Percentiles rank a stretch among this genome's conserved stretches.
phyloP scores from a whole-genome alignment of 2,329 filamentous ascomycete genomes.

The Alternaria metachromatica region DNA sequence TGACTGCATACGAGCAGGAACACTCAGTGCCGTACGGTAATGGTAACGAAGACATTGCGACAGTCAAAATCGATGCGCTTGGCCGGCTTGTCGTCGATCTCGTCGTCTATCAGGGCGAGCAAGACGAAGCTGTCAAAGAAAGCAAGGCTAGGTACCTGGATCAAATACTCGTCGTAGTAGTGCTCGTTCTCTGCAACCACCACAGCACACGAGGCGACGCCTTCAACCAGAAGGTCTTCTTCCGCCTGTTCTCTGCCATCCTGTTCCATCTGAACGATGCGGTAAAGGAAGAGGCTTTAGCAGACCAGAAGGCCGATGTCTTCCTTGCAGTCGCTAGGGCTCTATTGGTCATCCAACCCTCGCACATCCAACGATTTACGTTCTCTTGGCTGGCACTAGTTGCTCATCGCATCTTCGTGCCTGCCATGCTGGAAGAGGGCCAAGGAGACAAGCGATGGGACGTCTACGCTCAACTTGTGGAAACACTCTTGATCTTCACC shows the following conservation, averaged over 20 bases:
- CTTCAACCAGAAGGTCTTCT: slow-evolving; percentile 90
- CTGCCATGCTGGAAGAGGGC: slow-evolving; percentile 73
- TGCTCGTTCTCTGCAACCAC: slow-evolving; percentile 84
- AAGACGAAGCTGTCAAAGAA: slow-evolving; percentile 65
- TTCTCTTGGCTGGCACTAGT: slow-evolving; percentile 86
- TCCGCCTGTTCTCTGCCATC: slow-evolving; percentile 83
- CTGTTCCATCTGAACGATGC: slow-evolving; percentile 75
- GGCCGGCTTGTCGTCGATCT: slow-evolving; percentile 80
- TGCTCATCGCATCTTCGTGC: slow-evolving; percentile 84
- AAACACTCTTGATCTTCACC: slow-evolving; percentile 74
- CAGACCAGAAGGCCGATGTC: slow-evolving; percentile 69
- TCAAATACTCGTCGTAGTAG: slow-evolving; percentile 76
- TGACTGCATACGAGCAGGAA: slow-evolving; percentile 78
- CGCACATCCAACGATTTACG: slow-evolving; percentile 78
- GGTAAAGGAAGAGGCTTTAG: slow-evolving; percentile 52
- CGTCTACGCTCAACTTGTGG: slow-evolving; percentile 74
- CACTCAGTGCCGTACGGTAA: slow-evolving; percentile 65
- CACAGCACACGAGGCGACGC: slow-evolving; percentile 79
- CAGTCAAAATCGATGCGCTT: slow-evolving; percentile 77
- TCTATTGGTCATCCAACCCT: slow-evolving; percentile 76
- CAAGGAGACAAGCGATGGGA: slow-evolving; percentile 70
- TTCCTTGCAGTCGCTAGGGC: slow-evolving; percentile 74
- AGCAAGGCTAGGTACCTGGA: slow-evolving; percentile 76
- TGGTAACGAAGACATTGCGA: slow-evolving; percentile 64
- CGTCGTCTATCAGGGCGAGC: slow-evolving; percentile 70